Base-by-base conservation (phyloP, 2,329 filamentous ascomycete species). In the Stenocarpella maydis region DNA sequence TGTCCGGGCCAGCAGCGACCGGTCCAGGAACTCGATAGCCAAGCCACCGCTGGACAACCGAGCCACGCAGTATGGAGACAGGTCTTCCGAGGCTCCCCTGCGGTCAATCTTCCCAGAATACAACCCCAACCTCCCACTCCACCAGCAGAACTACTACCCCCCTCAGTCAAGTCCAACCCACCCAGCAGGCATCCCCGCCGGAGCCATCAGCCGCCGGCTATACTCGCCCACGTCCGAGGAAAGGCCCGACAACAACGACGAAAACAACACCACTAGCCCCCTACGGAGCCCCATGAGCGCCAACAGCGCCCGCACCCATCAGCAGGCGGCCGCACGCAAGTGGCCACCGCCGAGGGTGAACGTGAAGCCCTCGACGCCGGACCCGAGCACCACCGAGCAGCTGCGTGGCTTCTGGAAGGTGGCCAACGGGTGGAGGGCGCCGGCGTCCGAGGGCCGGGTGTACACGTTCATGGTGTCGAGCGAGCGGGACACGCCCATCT, bases 21-120 rank as follows among this genome's bases (percentile, higher is more conserved):
- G 82, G 21, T 87, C 86, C 1, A 81, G 85, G 66, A 86, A 80
- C 76, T 90, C 87, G 24, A 88, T 89, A 73, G 85, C 86, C 63
- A 89, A 90, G 73, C 78, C 82, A 28, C 87, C 86, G 19, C 74
- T 85, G 4, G 63, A 69, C 24, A 43, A 63, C 77, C 72, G 17
- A 55, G 70, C 26, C 63, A 71, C 63, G 71, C 67, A 60, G 28
- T 68, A 9, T 19, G 65, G 39, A 24, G 64, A 26, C 34, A 54
- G 47, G 34, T 63, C 65, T 26, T 43, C 70, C 24, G 65, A 71
- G 53, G 68, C 37, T 7, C 81, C 85, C 0, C 85, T 92, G 74
- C 86, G 87, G 39, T 94, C 92, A 28, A 94, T 95, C 74, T 95
- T 95, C 74, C 92, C 92, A 9, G 85, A 87, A 37, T 94, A 94